Base-by-base conservation (phyloP, 768 basidiomycete species). In the Auriscalpium microsporum region DNA sequence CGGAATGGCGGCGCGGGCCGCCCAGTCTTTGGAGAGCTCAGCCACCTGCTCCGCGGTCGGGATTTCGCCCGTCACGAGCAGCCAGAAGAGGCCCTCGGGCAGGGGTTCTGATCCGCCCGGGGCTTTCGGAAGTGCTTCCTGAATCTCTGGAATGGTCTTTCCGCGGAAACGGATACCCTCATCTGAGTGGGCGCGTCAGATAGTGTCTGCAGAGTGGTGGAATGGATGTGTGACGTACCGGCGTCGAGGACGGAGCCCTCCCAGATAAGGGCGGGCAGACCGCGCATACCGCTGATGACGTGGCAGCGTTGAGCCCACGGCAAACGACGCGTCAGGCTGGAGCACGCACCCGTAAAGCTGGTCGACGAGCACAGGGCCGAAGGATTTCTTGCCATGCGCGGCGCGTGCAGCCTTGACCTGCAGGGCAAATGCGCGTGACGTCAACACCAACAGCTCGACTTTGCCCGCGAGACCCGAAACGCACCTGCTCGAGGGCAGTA, bases 141-240 rank as follows among this genome's bases (percentile, higher is more conserved):
- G 85, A 68, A 85, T 84, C 67, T 96, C 94, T 44, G 90, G 89
- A 66, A 95, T 95, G 55, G 91, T 91, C 73, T 90, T 90, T 57
- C 93, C 94, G 69, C 94, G 90, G 85, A 98, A 98, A 62, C 95
- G 91, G 67, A 97, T 98, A 56, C 95, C 95, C 77, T 96, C 94
- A 67, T 94, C 90, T 89, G 63, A 17, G 13, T 8, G 37, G 21
- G 11, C 19, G 46, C 34, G 50, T 14, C 19, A 21, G 52, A n/a
- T 23, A 46, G 50, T 28, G 28, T 5, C 28, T 28, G 9, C 40
- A 40, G 57, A 45, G 45, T 37, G 10, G 14, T 3, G 56, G 33
- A 34, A 45, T 8, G 48, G 46, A 21, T 21, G 21, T 21, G 21
- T 21, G 9, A 71, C 81, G 55, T 52, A 87, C 90, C 87, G 53